Conservation (phyloP, 2,329 filamentous ascomycete species). For the Colletotrichum sp. region DNA sequence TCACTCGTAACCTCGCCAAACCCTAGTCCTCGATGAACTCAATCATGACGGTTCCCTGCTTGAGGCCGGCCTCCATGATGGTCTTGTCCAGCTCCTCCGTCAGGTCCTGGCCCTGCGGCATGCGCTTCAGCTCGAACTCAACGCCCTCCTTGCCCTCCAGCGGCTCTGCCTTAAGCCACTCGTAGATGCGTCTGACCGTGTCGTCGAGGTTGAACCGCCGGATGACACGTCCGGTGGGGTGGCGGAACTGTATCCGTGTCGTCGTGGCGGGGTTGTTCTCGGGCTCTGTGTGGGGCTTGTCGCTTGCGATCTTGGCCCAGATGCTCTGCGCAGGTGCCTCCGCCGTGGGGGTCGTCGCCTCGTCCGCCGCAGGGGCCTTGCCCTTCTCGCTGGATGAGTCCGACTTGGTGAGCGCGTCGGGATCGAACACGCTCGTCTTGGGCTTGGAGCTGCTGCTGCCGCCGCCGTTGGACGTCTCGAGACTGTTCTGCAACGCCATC, state of each 20-base stretch:
- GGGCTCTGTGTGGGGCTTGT: slow-evolving; percentile 80
- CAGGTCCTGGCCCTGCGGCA: slow-evolving; percentile 80
- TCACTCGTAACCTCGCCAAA: not conserved
- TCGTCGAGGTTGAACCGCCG: slow-evolving; percentile 83
- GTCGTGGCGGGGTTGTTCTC: slow-evolving; percentile 71
- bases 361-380: slow-evolving; percentile 36
- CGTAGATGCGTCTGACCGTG: slow-evolving; percentile 82
- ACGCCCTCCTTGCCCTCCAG: slow-evolving; percentile 79
- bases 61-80: slow-evolving; percentile 82
- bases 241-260: slow-evolving; percentile 91
- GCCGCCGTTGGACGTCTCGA: slow-evolving; percentile 56
- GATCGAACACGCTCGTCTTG: slow-evolving; percentile 71
- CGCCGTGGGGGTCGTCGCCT: slow-evolving; percentile 8
- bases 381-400: slow-evolving; percentile 55
- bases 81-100: slow-evolving; percentile 76
- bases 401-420: slow-evolving; percentile 84
- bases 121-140: slow-evolving; percentile 85
- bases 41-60: slow-evolving; percentile 94
- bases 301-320: slow-evolving; percentile 76
- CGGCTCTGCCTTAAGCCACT: slow-evolving; percentile 93
- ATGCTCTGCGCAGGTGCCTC: slow-evolving; percentile 35
- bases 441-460: slow-evolving; percentile 39
- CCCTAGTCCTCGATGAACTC: slow-evolving; percentile 73
- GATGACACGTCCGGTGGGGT: slow-evolving; percentile 84
- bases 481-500: slow-evolving; percentile 88